Base-by-base conservation (phyloP, 2,329 filamentous ascomycete species). In the Penicillium glabrum region DNA sequence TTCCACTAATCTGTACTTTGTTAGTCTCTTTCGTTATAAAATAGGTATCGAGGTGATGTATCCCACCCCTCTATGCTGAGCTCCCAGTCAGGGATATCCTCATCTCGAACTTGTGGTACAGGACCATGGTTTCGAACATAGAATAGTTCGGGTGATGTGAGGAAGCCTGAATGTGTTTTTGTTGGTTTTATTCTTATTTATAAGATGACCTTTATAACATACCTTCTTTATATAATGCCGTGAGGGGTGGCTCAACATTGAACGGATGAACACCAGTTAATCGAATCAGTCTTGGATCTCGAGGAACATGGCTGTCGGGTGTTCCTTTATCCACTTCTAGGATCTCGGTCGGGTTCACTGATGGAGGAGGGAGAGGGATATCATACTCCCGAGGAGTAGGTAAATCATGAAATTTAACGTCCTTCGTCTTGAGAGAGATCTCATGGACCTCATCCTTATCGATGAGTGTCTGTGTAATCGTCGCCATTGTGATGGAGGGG, bases 41-140 rank as follows among this genome's bases (percentile, higher is more conserved):
- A 39, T 39, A 6, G 35, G 8, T 39, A 19, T 19, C 35, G n/a
- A 10, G 7, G 16, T 33, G 16, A 33, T 33, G n/a, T 2, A 31
- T 19, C 41, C 7, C 19, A 82, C 72, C 92, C 93, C 75, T 96
- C 90, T 26, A 97, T 82, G 0, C 85, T 86, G 56, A 96, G 89
- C 54, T 90, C 85, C 93, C 93, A 97, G 65, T 89, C 83, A 43
- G 87, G 82, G 56, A 91, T 86, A 4, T 90, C 86, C 24, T 84
- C 79, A 61, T 96, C 90, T 9, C 82, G 80, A 19, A 95, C 89
- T 54, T 84, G 78, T 1, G 92, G 93, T 8, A 96, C 92, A 0
- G 86, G 79, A 14, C 93, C 93, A 78, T 97, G 93, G 68, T 96
- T 97, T 35, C 93, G 82, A 9, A 97, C 93, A 72, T 96, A 97